Evolutionary conservation across 2,329 filamentous ascomycete species (phyloP).

Genomic region (Endoconidiophora polonica): DNA sequence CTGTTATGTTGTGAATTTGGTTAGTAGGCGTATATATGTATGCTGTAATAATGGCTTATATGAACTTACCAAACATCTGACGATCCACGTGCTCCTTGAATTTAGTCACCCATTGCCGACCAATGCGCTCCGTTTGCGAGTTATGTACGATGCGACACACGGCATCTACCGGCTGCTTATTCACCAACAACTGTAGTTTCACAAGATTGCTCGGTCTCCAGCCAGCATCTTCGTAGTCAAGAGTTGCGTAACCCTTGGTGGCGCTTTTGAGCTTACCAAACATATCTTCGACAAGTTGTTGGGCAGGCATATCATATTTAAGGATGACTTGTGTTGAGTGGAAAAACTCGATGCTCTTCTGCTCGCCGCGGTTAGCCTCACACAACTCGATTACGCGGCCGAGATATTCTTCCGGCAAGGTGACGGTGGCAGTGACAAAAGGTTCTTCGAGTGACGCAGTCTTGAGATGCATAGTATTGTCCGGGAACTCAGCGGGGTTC

Average conservation of each 20-base stretch:
- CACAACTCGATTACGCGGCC: conserved; percentile 92
- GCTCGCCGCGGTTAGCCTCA: conserved; percentile 72
- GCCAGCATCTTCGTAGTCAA: conserved; percentile 92
- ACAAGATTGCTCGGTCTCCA: conserved; percentile 67
- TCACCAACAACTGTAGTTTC: conserved; percentile 85
- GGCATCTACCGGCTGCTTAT: conserved; percentile 83
- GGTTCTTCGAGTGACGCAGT: conserved; percentile 34
- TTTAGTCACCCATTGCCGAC: conserved; percentile 76
- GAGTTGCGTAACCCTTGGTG: conserved; percentile 86
- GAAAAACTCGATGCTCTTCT: conserved; percentile 81
- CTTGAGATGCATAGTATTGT: conserved; percentile 21
- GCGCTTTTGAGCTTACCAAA: conserved; percentile 91
- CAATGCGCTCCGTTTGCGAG: conserved; percentile 65
- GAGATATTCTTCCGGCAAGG: conserved; percentile 83
- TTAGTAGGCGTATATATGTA: conserved; percentile 1
- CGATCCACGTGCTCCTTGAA: conserved; percentile 95
- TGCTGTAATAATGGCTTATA: background rate
- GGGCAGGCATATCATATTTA: conserved; percentile 75
- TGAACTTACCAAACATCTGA: conserved; percentile 59
- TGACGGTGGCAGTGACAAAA: conserved; percentile 64
- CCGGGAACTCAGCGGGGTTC: conserved; percentile 75
- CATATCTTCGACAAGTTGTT: conserved; percentile 87
- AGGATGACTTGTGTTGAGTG: conserved; percentile 84
- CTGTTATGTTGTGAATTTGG: conserved; percentile 22
- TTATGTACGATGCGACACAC: conserved; percentile 78